Evolutionary conservation across 305 asterid genomes (phyloP).

Genomic region (Solanum hybrid): DNA sequence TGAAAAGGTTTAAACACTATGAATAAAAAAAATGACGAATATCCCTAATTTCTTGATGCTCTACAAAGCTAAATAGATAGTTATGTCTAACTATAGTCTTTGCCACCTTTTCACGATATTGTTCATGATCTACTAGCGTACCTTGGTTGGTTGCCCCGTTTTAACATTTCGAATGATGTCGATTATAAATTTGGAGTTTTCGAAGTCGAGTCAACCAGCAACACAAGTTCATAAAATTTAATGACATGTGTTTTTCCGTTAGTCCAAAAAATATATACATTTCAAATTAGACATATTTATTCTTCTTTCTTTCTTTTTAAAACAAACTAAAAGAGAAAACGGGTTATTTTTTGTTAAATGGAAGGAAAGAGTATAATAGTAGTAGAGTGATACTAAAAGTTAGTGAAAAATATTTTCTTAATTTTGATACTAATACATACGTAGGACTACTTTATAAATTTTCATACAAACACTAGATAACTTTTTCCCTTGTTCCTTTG

Average conservation of each 20-base stretch:
- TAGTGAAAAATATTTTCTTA: background rate
- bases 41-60: background rate
- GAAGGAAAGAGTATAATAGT: background rate
- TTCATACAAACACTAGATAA: background rate
- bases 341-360: background rate
- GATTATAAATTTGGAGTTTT: too few species aligned
- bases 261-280: too few species aligned
- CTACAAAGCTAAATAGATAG: background rate
- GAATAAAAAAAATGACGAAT: background rate
- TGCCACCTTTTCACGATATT: too few species aligned
- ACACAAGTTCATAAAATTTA: too few species aligned
- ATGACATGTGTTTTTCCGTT: too few species aligned
- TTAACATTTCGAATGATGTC: too few species aligned
- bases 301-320: too few species aligned
- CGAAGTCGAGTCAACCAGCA: too few species aligned
- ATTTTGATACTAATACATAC: background rate
- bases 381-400: background rate
- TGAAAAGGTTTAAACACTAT: background rate
- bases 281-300: too few species aligned
- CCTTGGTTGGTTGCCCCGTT: too few species aligned
- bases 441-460: background rate
- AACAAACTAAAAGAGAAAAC: too few species aligned
- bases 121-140: too few species aligned
- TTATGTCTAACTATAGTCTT: background rate
- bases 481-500: background rate